phyloP scores from a whole-genome alignment of 495 filamentous ascomycete species.

The Tricharina praecox region DNA sequence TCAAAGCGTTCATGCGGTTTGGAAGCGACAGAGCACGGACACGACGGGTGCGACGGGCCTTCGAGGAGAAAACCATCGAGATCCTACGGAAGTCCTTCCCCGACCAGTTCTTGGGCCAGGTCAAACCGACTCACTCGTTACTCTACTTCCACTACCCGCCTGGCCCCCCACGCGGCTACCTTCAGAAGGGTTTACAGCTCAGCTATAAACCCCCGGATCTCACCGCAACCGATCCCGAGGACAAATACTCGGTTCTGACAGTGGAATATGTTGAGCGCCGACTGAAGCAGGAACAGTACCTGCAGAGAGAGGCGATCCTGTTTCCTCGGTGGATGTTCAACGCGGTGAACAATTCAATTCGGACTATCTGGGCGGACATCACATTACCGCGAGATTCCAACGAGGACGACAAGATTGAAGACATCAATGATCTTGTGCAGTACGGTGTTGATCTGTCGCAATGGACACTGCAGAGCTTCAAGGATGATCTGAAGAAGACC shows the following conservation, averaged over 20 bases:
- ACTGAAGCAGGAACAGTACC: neutral
- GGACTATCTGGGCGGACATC: neutral
- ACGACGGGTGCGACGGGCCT: neutral
- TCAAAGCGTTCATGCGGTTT: constrained; percentile 13
- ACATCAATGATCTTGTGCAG: constrained; percentile 2
- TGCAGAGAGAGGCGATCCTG: neutral
- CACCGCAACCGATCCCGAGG: neutral
- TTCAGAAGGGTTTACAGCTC: constrained; percentile 13
- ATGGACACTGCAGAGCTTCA: constrained; percentile 1
- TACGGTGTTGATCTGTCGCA: constrained; percentile 4
- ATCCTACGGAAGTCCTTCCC: constrained; percentile 6
- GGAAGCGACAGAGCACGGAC: constrained; percentile 5
- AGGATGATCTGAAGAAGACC: constrained; percentile 5
- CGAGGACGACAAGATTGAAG: neutral
- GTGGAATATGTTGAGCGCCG: constrained; percentile 1
- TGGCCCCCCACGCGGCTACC: constrained; percentile 16
- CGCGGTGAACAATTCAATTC: neutral
- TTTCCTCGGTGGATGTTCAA: constrained; percentile 6
- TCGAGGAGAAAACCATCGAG: neutral
- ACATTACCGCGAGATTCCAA: neutral
- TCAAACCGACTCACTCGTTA: constrained; percentile 14
- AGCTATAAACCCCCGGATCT: neutral
- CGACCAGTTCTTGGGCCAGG: constrained; percentile 14
- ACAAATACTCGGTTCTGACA: neutral
- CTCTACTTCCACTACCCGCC: constrained; percentile 23